phyloP scores from a whole-genome alignment of 192 early-diverging fungal species.

The Linnemannia zychae region DNA sequence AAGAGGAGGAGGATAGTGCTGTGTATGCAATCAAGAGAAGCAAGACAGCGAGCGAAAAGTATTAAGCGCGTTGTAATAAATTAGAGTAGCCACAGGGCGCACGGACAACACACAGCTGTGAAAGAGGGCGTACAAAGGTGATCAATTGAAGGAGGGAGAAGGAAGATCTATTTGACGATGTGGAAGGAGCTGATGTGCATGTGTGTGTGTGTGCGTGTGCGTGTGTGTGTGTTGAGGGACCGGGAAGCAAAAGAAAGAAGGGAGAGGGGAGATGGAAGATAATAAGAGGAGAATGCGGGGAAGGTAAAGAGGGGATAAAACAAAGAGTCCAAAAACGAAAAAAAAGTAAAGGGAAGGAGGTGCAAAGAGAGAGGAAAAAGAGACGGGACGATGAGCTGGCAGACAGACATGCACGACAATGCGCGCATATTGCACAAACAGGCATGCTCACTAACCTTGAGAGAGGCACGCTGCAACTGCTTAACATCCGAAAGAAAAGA shows the following conservation, averaged over 20 bases:
- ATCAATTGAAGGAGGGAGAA: not conserved
- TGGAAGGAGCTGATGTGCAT: not conserved
- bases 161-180: not conserved
- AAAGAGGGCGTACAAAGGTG: not conserved
- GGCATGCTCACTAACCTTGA: not conserved
- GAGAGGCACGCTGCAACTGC: slow-evolving; percentile 1
- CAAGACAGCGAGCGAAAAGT: too few relatives aligned
- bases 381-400: not conserved
- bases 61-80: not conserved
- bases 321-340: not conserved
- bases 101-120: not conserved
- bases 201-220: not conserved
- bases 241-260: not conserved
- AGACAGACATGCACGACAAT: not conserved
- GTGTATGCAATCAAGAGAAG: too few relatives aligned
- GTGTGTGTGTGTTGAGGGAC: not conserved
- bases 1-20: not conserved
- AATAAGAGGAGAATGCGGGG: not conserved
- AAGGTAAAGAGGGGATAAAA: not conserved
- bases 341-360: not conserved
- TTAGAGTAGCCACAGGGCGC: not conserved
- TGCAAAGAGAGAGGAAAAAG: slow-evolving; percentile 10
- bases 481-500: not conserved
- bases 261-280: not conserved
- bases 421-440: not conserved